Conservation (phyloP, 352 stramenopile species). For the Pythium phragmitis region DNA sequence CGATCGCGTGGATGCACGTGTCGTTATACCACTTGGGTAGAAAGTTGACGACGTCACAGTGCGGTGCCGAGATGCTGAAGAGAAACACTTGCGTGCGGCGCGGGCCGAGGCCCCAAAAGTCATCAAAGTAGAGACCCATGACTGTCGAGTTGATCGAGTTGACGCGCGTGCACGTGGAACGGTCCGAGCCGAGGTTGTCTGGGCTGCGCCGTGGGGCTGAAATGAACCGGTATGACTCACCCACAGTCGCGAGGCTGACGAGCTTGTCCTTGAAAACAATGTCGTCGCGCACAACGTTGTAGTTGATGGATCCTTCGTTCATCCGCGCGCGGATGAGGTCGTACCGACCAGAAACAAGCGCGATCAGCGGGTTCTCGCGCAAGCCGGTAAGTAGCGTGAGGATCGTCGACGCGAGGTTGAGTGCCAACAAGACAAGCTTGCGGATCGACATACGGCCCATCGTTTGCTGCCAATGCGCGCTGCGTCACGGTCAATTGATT, state of each 20-base stretch:
- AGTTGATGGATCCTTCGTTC: slow-evolving; percentile 39
- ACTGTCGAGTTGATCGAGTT: slow-evolving; percentile 29
- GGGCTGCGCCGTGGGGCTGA: slow-evolving; percentile 26
- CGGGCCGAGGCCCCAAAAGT: slow-evolving; percentile 32
- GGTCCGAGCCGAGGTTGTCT: slow-evolving; percentile 25
- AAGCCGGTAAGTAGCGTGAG: slow-evolving; percentile 55
- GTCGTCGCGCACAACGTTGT: slow-evolving; percentile 39
- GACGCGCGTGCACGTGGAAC: slow-evolving; percentile 16
- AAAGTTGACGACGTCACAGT: slow-evolving; percentile 39
- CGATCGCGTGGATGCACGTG: slow-evolving; percentile 4
- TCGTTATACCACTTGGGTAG: slow-evolving; percentile 26
- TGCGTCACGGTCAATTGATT: too few species aligned
- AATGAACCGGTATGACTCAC: slow-evolving; percentile 28
- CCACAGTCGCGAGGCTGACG: slow-evolving; percentile 32
- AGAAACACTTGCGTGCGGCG: slow-evolving; percentile 29
- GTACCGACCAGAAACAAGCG: slow-evolving; percentile 43
- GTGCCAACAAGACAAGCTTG: slow-evolving; percentile 2
- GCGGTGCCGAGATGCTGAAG: slow-evolving; percentile 37
- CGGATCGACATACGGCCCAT: neutral
- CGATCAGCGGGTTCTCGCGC: slow-evolving; percentile 52
- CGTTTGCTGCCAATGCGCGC: neutral
- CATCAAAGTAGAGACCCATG: slow-evolving; percentile 32
- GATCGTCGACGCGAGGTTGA: slow-evolving; percentile 45
- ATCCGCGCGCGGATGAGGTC: slow-evolving; percentile 43
- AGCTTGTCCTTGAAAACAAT: slow-evolving; percentile 32